Base-by-base conservation (phyloP, 1,284 basidiomycete species). In the Leccinum subrobustum region DNA sequence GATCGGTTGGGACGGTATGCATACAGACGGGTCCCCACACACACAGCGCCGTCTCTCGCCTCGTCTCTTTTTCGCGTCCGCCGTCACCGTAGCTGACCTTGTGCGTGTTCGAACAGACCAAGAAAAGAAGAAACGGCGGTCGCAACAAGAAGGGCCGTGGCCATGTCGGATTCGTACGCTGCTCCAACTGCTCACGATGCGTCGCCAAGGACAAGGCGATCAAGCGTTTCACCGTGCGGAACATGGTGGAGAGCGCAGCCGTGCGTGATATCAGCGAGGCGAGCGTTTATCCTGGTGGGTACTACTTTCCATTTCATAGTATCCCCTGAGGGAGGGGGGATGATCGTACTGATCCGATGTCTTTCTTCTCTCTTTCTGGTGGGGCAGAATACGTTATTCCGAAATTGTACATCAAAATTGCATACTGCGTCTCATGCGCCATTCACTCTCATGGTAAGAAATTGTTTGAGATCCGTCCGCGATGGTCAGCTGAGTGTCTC, bases 241-340 rank as follows among this genome's bases (percentile, higher is more conserved):
- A 99, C 89, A 99, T 99, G 92, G 95, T 99, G 65, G 96, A 99
- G 86, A 92, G 93, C 73, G 96, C 96, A 61, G 96, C 96, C 65
- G 92, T 99, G 71, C 87, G 96, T 73, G 96, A 99, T 83, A 91
- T 99, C 77, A 93, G 90, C 76, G 97, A 99, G 74, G 96, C 96
- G 57, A 93, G 89, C 68, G 92, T 98, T 68, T 99, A 98, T 83
- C 79, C 83, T 65, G 94, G 94, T 95, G 71, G 3, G 50, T 27
- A 16, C 6, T 50, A 6, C 9, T 25, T 16, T 27, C 18, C 39
- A 42, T 44, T 44, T 6, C 9, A 9, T 44, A 9, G 42, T 44
- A 6, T n/a, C 50, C 27, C 16, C 16, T 29, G 25, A 12, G 9
- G 3, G 29, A 23, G 8, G 11, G 35, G 12, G 50, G 48, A 20